Evolutionary conservation across 805 yeast species (phyloP), one percentile per base, ranked within the genome.

Genomic region (Ogataea trehaloabstinens): DNA sequence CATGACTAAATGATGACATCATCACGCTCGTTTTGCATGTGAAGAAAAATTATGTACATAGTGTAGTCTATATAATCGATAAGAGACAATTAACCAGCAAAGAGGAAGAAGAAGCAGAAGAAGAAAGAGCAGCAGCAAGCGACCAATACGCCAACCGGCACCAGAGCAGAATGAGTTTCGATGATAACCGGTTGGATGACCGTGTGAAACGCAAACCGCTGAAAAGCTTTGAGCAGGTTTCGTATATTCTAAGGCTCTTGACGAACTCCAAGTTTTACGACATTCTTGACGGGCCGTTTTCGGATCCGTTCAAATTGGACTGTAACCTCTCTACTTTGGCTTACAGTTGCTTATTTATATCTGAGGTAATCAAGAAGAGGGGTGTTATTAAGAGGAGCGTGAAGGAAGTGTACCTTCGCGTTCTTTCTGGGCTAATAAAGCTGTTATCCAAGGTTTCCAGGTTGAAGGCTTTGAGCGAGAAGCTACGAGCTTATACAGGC

Each of bases 261-360:
- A 31, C 46, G 2, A 54, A 49, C 24, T 51, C 63, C 2, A 42
- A 51, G 22, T 50, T 62, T 32, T 63, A 62, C 37, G 58, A 55
- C 31, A 44, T 38, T 5, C 35, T 58, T 15, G 48, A 45, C 17
- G 46, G 40, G 6, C 61, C 60, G 15, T 44, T 63, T 24, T 35
- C 45, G 2, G 52, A 61, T 41, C 48, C 61, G 5, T 27, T 39
- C 4, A 51, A 56, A 38, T 38, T 63, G 18, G 69, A 64, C 39
- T 32, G 54, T 12, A 54, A 55, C 1, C 49, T 64, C 13, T 63
- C 67, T 6, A 61, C 68, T 0, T 21, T 61, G 2, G 62, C 67
- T 41, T 64, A 64, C 31, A 53, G 52, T 1, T 42, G 58, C 0
- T 42, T 64, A 12, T 58, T 63, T 28, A 2, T 60, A 4, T 47